Evolutionary conservation across 2,329 filamentous ascomycete species (phyloP).

Genomic region (Lecanicillium sp.): DNA sequence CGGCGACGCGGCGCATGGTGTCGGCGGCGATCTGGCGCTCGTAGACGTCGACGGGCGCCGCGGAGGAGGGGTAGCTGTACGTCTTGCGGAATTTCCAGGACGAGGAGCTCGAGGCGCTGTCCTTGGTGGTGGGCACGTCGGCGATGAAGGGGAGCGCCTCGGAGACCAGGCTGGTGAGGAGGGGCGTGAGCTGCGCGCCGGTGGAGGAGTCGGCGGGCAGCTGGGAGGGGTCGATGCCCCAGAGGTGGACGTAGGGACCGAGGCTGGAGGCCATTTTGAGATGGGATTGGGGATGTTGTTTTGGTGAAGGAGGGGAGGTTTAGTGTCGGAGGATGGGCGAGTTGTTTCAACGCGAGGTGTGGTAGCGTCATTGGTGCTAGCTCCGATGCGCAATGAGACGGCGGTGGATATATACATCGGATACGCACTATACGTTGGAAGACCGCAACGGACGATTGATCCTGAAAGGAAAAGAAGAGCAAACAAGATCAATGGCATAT

Average conservation of each 20-base stretch:
- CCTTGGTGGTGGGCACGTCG: constrained; percentile 40
- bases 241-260: constrained; percentile 48
- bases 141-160: constrained; percentile 56
- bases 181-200: constrained; percentile 39
- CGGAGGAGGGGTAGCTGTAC: constrained; percentile 44
- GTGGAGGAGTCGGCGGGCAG: constrained; percentile 38
- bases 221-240: constrained; percentile 43
- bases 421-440: too few species aligned
- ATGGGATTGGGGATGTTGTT: background rate
- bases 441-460: too few species aligned
- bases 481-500: too few species aligned
- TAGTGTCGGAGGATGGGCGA: too few species aligned
- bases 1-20: constrained; percentile 35
- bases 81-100: constrained; percentile 45
- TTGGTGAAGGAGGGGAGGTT: background rate
- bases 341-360: background rate
- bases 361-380: background rate
- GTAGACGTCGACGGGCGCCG: constrained; percentile 46
- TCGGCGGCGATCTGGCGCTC: constrained; percentile 42
- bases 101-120: constrained; percentile 16
- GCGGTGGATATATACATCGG: too few species aligned
- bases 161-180: constrained; percentile 47
- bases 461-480: too few species aligned
- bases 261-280: background rate
- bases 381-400: too few species aligned